Evolutionary conservation across 2,329 filamentous ascomycete species (phyloP).

Genomic region (Tolypocladium endophyticum): DNA sequence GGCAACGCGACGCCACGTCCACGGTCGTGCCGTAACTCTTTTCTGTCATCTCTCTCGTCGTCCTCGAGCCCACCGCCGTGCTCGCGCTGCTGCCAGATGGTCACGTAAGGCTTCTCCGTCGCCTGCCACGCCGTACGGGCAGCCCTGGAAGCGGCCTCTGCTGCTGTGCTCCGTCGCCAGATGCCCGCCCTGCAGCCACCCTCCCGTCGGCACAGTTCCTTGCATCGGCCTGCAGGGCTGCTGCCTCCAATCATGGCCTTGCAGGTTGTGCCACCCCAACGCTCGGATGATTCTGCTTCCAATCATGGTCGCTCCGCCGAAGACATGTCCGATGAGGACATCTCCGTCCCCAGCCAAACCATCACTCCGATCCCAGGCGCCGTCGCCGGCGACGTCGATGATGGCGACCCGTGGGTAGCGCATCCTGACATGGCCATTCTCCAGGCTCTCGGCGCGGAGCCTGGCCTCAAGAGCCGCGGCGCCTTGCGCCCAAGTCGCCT

Average conservation of each 20-base stretch:
- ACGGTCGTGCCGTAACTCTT: not conserved
- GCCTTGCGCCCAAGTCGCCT: slow-evolving; percentile 7
- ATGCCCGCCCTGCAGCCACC: not conserved
- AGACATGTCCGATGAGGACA: slow-evolving; percentile 6
- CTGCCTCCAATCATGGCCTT: slow-evolving; percentile 15
- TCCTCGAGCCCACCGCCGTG: not conserved
- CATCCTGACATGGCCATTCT: slow-evolving; percentile 12
- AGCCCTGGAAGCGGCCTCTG: slow-evolving; percentile 2
- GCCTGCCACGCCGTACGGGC: not conserved
- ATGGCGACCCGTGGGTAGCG: slow-evolving; percentile 12
- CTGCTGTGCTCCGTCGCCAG: not conserved
- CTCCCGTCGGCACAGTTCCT: slow-evolving; percentile 3
- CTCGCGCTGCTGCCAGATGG: not conserved
- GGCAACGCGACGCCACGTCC: not conserved
- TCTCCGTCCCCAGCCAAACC: slow-evolving; percentile 4
- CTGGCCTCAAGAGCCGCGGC: slow-evolving; percentile 1
- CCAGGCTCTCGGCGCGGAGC: slow-evolving; percentile 7
- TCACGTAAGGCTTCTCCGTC: not conserved
- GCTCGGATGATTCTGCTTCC: slow-evolving; percentile 9
- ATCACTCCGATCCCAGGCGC: slow-evolving; percentile 1
- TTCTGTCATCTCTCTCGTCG: not conserved
- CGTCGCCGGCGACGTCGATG: slow-evolving; percentile 1
- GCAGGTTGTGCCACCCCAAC: slow-evolving; percentile 12
- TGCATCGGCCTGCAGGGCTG: slow-evolving; percentile 12
- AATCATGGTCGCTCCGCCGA: slow-evolving; percentile 9